A percentile compares a stretch with the other conserved stretches of the same genome.
phyloP scores from a whole-genome alignment of 116 monocot species.

The Iris pallida region DNA sequence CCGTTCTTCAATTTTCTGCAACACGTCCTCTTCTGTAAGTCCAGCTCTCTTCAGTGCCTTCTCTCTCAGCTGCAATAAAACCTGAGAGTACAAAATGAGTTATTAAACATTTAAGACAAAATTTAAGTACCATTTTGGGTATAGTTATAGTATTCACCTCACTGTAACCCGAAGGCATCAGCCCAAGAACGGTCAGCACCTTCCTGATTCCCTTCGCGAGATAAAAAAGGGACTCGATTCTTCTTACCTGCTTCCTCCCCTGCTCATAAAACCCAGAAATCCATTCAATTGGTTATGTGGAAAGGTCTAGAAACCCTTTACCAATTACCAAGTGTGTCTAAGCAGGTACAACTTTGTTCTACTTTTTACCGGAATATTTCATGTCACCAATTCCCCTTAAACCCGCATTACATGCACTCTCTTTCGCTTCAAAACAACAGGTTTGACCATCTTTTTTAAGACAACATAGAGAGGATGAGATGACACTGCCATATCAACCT shows the following conservation, averaged over 20 bases:
- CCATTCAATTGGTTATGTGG: no score
- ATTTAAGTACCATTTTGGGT: neutral
- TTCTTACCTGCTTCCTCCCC: conserved; percentile 75
- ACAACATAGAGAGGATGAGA: no score
- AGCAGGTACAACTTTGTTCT: no score
- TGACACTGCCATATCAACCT: no score
- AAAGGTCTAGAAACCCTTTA: no score
- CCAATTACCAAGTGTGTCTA: no score
- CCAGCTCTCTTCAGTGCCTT: conserved; percentile 72
- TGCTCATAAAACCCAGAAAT: conserved; percentile 23
- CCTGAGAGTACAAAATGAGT: conserved; percentile 25
- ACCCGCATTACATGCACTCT: no score
- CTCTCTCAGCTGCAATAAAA: conserved; percentile 60
- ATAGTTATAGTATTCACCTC: conserved; percentile 43
- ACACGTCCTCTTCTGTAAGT: conserved; percentile 57
- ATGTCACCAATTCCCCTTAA: no score
- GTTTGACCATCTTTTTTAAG: no score
- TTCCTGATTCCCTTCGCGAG: conserved; percentile 58
- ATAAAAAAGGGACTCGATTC: conserved; percentile 63
- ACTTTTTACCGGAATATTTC: no score
- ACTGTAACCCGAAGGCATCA: conserved; percentile 55
- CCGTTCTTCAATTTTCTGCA: conserved; percentile 78
- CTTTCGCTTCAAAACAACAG: no score
- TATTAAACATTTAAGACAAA: neutral
- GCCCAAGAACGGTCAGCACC: conserved; percentile 59